phyloP scores from a whole-genome alignment of 2,329 filamentous ascomycete genomes.

The Reticulascus tulasneorum region DNA sequence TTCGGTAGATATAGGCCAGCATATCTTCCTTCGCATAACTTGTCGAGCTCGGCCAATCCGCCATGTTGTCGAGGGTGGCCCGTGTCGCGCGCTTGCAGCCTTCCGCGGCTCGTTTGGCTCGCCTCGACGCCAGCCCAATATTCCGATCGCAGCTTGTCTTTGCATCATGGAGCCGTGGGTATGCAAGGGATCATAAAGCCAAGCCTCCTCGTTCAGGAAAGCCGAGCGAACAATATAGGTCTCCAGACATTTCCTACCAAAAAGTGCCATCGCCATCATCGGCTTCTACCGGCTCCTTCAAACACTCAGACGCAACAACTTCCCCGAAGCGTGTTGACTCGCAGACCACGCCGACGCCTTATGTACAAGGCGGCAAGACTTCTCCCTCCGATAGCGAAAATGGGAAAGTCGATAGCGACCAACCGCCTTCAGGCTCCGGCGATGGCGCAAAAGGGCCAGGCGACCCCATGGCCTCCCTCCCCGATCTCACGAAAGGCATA shows the following conservation, averaged over 20 bases:
- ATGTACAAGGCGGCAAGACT: too few relatives aligned
- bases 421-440: neutral
- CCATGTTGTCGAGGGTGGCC: conserved; percentile 19
- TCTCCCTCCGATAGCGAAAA: too few relatives aligned
- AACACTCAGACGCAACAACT: too few relatives aligned
- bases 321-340: too few relatives aligned
- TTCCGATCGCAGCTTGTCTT: conserved; percentile 9
- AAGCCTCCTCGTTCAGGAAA: conserved; percentile 3
- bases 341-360: too few relatives aligned
- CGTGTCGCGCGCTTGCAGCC: conserved; percentile 16
- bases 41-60: too few relatives aligned
- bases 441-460: too few relatives aligned
- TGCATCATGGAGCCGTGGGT: conserved; percentile 12
- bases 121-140: conserved; percentile 11
- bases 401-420: neutral
- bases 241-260: too few relatives aligned
- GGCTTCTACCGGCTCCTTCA: too few relatives aligned
- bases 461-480: conserved; percentile 57
- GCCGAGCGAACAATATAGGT: conserved; percentile 4
- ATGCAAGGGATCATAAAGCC: conserved; percentile 11
- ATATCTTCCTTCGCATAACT: too few relatives aligned
- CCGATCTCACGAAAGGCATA: conserved; percentile 90
- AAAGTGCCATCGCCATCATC: neutral
- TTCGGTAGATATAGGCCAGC: too few relatives aligned
- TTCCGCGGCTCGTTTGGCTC: conserved; percentile 12